A percentile compares a stretch with the other conserved stretches of the same genome.
Evolutionary conservation across 2,329 filamentous ascomycete genomes (phyloP).

Genomic region (Neonectria sp.): DNA sequence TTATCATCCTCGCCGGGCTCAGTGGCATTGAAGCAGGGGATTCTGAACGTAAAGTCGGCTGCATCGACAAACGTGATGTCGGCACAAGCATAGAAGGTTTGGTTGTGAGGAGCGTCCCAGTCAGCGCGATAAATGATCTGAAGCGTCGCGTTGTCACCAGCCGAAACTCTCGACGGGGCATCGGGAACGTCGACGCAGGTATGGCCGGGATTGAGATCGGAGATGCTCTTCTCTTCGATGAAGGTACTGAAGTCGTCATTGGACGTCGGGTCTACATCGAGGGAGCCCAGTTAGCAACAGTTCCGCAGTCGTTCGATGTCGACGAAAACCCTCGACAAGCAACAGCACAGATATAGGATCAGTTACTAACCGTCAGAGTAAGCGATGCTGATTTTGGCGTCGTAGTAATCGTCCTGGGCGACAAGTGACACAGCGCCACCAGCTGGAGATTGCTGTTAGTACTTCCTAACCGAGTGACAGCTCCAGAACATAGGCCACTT

Average conservation of each 20-base stretch:
- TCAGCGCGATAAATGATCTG: constrained; percentile 64
- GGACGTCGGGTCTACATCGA: constrained; percentile 54
- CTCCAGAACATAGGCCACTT: constrained; percentile 31
- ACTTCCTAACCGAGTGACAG: too few species aligned
- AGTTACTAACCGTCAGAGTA: constrained; percentile 60
- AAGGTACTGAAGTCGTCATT: constrained; percentile 59
- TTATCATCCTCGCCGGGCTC: constrained; percentile 46
- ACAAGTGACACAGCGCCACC: constrained; percentile 70
- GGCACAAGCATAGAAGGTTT: constrained; percentile 66
- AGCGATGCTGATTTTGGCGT: constrained; percentile 68
- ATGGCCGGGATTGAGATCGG: constrained; percentile 61
- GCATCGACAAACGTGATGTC: constrained; percentile 62
- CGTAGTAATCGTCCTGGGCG: constrained; percentile 70
- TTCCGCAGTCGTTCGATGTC: constrained; percentile 7
- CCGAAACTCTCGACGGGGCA: constrained; percentile 51
- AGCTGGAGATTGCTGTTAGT: constrained; percentile 51
- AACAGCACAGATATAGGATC: too few species aligned
- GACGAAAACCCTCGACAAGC: not conserved
- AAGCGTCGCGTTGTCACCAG: constrained; percentile 63
- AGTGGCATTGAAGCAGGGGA: constrained; percentile 64
- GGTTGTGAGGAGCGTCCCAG: constrained; percentile 58
- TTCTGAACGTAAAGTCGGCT: constrained; percentile 50
- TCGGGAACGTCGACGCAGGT: constrained; percentile 60
- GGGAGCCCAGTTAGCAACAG: not conserved
- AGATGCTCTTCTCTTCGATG: constrained; percentile 53